A percentile compares a stretch with the other conserved stretches of the same genome.
phyloP scores from a whole-genome alignment of 179 eudicot genomes.

The Pouteria campechiana region DNA sequence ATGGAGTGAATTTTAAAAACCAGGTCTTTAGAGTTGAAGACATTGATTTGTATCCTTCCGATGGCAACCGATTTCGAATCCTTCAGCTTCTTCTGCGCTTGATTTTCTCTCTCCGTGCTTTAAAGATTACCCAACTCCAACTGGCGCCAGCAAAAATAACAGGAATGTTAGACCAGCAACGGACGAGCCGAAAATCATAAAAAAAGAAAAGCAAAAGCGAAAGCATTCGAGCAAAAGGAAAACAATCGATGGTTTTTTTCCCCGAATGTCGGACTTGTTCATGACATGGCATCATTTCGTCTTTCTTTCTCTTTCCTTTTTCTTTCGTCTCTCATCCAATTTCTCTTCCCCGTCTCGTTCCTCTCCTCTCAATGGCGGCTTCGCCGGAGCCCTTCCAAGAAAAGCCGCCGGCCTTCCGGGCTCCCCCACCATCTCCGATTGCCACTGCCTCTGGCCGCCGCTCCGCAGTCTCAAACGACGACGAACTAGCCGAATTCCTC shows the following conservation, averaged over 20 bases:
- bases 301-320: slow-evolving; percentile 1
- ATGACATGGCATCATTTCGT: slow-evolving; percentile 12
- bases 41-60: too few species aligned
- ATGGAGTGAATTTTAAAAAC: too few species aligned
- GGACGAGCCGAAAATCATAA: background rate
- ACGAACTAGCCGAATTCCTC: slow-evolving; percentile 48
- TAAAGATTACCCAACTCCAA: too few species aligned
- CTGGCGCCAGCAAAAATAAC: too few species aligned
- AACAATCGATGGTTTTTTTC: background rate
- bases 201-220: background rate
- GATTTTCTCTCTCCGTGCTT: too few species aligned
- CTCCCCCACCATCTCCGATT: slow-evolving; percentile 86
- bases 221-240: slow-evolving; percentile 5
- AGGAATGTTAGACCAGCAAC: too few species aligned
- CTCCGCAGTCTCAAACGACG: slow-evolving; percentile 61
- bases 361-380: slow-evolving; percentile 5
- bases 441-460: slow-evolving; percentile 57
- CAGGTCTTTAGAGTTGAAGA: too few species aligned
- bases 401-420: slow-evolving; percentile 41
- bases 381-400: slow-evolving; percentile 15
- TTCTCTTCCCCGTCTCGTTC: background rate
- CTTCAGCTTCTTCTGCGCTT: too few species aligned
- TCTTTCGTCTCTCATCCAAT: background rate
- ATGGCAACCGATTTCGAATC: too few species aligned
- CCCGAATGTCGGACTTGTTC: background rate